Base-by-base conservation (phyloP, 345 rosid genomes). In the Citrus unshiu region DNA sequence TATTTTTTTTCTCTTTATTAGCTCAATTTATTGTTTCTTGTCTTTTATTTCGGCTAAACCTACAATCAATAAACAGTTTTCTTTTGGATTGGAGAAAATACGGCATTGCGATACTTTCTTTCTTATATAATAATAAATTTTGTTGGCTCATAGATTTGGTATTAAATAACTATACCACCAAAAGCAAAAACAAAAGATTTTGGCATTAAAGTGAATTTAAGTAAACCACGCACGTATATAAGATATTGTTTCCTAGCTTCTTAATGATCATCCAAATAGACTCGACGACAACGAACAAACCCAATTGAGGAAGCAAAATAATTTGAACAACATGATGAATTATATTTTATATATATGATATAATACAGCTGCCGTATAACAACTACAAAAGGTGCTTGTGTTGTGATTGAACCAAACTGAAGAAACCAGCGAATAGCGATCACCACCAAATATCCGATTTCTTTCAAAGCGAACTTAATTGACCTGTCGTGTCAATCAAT, bases 71-170 rank as follows among this genome's bases (percentile, higher is more conserved):
- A 22, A 67, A 35, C 9, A 16, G 4, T 22, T 67, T 67, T 24
- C 9, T 68, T 25, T 54, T 54, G 58, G 19, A 18, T 18, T 54
- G 22, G 58, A 5, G 22, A 54, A 54, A 19, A 54, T 1, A 4
- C 0, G 32, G 5, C 13, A 7, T 14, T 24, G 34, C 57, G 4
- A 46, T 46, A 25, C 18, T 16, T 25, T 75, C 34, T 25, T 57
- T 73, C 43, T 72, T 22, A 58, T 32, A 34, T 34, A 70, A 34
- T 34, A 70, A n/a, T 72, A 72, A 59, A 71, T 58, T 72, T 58
- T 68, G 35, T 61, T 46, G 75, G 70, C 75, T 34, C 61, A 60
- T 59, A 81, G 62, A 60, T 64, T 60, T 60, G 72, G 75, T 73
- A 73, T 77, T 81, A 19, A 73, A 68, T 16, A 34, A 32, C 74